Conservation (phyloP, 2,329 filamentous ascomycete species). For the Fusarium xyrophilum region DNA sequence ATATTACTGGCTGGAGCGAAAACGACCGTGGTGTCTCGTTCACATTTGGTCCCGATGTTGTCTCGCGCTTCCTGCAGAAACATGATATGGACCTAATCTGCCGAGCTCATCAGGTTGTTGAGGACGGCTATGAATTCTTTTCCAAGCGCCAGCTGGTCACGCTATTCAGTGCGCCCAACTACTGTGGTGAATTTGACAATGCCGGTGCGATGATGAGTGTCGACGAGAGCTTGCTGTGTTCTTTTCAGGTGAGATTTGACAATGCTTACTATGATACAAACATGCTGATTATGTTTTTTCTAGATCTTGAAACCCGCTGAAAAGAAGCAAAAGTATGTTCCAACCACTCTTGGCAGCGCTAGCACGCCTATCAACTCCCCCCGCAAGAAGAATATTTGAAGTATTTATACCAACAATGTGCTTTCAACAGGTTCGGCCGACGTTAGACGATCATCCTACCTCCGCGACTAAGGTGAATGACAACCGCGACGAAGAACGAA, state of each 20-base stretch:
- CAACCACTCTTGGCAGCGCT: constrained; percentile 70
- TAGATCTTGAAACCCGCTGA: constrained; percentile 99
- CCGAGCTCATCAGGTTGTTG: constrained; percentile 97
- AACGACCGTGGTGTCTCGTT: constrained; percentile 99
- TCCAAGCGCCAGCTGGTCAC: constrained; percentile 97
- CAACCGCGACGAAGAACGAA: constrained; percentile 35
- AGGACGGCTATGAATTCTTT: constrained; percentile 99
- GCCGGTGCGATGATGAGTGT: constrained; percentile 99
- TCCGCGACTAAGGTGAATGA: constrained; percentile 39
- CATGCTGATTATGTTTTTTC: constrained; percentile 13
- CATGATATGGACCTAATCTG: constrained; percentile 99
- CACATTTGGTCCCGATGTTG: constrained; percentile 96
- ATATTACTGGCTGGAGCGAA: constrained; percentile 98
- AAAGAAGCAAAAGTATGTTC: constrained; percentile 99
- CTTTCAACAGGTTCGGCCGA: constrained; percentile 91
- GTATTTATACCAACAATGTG: constrained; percentile 67
- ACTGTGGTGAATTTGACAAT: constrained; percentile 99
- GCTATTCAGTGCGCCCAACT: constrained; percentile 97
- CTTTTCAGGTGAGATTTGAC: constrained; percentile 79
- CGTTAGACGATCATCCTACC: constrained; percentile 67
- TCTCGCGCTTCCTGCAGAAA: constrained; percentile 96
- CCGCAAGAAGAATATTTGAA: constrained; percentile 36
- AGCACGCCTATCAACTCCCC: constrained; percentile 40
- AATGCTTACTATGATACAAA: background rate
- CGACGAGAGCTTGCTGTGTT: constrained; percentile 96